phyloP scores from a whole-genome alignment of 2,329 filamentous ascomycete species.

The Trichoderma cornu-damae region DNA sequence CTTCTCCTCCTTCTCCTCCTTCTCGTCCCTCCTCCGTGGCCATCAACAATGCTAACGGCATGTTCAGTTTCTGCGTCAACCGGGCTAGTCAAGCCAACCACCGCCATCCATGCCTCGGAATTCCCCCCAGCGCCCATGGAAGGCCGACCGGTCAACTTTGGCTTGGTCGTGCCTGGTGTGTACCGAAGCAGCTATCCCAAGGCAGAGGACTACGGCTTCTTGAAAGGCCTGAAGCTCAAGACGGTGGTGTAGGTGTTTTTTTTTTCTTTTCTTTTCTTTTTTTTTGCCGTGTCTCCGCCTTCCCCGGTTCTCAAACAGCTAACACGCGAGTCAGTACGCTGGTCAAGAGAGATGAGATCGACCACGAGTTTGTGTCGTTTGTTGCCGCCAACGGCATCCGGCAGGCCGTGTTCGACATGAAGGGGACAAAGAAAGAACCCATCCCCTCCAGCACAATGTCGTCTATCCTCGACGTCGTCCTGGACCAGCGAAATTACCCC shows the following conservation, averaged over 20 bases:
- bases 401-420: slow-evolving; percentile 71
- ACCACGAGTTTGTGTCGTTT: slow-evolving; percentile 53
- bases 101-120: slow-evolving; percentile 18
- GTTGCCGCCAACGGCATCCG: slow-evolving; percentile 61
- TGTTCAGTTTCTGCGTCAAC: background rate
- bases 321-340: slow-evolving; percentile 47
- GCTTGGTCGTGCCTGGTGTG: slow-evolving; percentile 64
- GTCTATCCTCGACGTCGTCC: slow-evolving; percentile 63
- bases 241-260: slow-evolving; percentile 81
- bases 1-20: background rate
- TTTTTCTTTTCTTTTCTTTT: no score
- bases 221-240: slow-evolving; percentile 64
- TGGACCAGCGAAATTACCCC: slow-evolving; percentile 70
- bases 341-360: slow-evolving; percentile 56
- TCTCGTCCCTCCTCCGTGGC: no score
- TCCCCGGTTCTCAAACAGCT: background rate
- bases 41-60: background rate
- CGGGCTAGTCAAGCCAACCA: background rate
- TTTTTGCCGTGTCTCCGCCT: slow-evolving; percentile 15
- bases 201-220: slow-evolving; percentile 62
- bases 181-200: slow-evolving; percentile 80
- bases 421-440: slow-evolving; percentile 78
- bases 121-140: slow-evolving; percentile 25
- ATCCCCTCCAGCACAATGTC: slow-evolving; percentile 65
- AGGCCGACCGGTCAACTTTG: slow-evolving; percentile 64